Conservation (phyloP, 345 rosid species). For the Heritiera littoralis region DNA sequence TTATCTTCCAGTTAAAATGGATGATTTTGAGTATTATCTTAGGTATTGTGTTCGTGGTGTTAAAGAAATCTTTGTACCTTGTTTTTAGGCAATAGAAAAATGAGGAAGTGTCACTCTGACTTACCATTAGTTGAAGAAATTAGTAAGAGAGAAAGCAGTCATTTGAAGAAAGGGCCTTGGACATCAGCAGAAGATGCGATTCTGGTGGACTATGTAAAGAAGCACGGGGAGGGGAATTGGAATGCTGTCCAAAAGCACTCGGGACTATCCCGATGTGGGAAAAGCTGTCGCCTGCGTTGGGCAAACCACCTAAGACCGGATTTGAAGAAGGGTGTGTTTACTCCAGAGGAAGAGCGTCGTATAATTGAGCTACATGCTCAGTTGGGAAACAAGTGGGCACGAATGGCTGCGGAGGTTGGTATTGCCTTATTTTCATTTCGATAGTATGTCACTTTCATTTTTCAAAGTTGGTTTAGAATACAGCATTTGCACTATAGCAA, state of each 20-base stretch:
- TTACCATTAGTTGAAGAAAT: conserved; percentile 13
- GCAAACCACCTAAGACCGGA: conserved; percentile 62
- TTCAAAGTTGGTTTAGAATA: not conserved
- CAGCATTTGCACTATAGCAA: not conserved
- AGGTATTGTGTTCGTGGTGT: not conserved
- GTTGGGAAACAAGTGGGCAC: conserved; percentile 24
- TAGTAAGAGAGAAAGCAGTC: conserved; percentile 8
- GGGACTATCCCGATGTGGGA: conserved; percentile 58
- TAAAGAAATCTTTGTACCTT: not conserved
- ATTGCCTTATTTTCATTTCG: not conserved
- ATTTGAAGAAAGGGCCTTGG: conserved; percentile 61
- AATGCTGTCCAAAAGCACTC: conserved; percentile 63
- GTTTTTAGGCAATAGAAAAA: not conserved
- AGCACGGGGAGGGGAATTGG: conserved; percentile 73
- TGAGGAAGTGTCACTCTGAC: conserved; percentile 15
- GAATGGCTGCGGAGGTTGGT: conserved; percentile 23
- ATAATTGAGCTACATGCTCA: conserved; percentile 55
- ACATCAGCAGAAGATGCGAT: conserved; percentile 52
- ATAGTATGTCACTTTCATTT: not conserved
- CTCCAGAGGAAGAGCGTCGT: conserved; percentile 46
- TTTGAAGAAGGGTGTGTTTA: conserved; percentile 54
- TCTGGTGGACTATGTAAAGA: conserved; percentile 47
- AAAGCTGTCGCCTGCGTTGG: conserved; percentile 72
- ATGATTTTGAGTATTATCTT: not conserved
- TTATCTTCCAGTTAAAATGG: not conserved